Base-by-base conservation (phyloP, 305 asterid genomes). In the Lippia alba region DNA sequence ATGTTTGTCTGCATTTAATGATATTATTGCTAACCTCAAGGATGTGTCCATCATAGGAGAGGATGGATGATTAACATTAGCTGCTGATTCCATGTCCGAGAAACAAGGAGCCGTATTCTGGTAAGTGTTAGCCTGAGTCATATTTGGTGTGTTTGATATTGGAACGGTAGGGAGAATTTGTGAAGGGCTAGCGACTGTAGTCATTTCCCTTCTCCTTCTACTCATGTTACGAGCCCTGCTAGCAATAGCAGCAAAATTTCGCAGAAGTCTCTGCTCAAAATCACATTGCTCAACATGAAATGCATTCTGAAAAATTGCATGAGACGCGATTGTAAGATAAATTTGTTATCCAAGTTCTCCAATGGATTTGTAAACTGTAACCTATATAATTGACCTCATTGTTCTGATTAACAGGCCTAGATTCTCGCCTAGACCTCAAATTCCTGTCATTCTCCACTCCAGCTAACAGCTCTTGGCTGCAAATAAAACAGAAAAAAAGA, bases 381-480 rank as follows among this genome's bases (percentile, higher is more conserved):
- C 84, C 61, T 72, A 83, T 87, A 56, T 70, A 69, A 51, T 64
- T 61, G 55, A 72, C 67, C 68, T 78, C 89, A 24, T 32, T 65
- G 57, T 69, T 72, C 62, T 46, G 84, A 65, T 56, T 71, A 44
- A 62, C 64, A 61, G 49, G 45, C 53, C 12, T 76, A 48, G 61
- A 12, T 30, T 72, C 58, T 30, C 40, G 71, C 55, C 69, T 79
- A 5, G 74, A 65, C 76, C 82, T 83, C 57, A 56, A 59, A 71
- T 71, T 75, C 71, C 78, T 82, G 73, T 79, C 90, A 30, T 49
- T 80, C 72, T 72, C 82, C 20, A 80, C 87, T 51, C 82, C 86
- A 59, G 79, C 81, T 49, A 85, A 65, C 66, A 89, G 86, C 73
- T 85, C 86, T 79, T 87, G 96, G 80, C 96, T 85, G 70, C 54